Base-by-base conservation (phyloP, 768 basidiomycete genomes). In the Mycena metata region DNA sequence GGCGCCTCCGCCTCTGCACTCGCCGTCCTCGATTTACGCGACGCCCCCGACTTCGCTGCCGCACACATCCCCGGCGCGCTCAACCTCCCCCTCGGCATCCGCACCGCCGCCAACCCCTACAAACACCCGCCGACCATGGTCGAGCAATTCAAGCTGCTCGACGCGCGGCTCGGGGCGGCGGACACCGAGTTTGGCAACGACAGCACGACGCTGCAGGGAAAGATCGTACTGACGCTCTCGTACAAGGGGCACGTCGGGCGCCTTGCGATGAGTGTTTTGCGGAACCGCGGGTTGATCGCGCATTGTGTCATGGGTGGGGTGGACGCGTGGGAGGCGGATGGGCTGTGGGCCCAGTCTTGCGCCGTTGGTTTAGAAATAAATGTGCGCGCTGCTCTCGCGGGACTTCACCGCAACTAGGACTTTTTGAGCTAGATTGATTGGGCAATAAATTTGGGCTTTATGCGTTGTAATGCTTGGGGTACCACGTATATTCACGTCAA, bases 81-180 rank as follows among this genome's bases (percentile, higher is more conserved):
- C 21, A 67, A 69, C 60, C 64, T 76, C 47, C 67, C 70, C 41
- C 33, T 75, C 36, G 73, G 67, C 36, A 61, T 61, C 12, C 65
- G 46, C 45, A 42, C 58, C 8, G 59, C 50, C 5, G 52, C 69
- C 36, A 76, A 76, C 54, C 74, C 76, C 8, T 76, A 73, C 70
- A 70, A 68, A 30, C 66, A 76, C 65, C 65, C 76, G n/a, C 54
- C 61, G n/a, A 75, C 76, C 16, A 73, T 76, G 63, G 64, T 70
- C 24, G 26, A 26, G 41, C 70, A 67, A 45, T 76, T 75, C 47
- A 43, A 41, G 42, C 56, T 62, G 15, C 71, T 76, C 45, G 67
- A 73, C 36, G 49, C 60, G 15, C 66, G 70, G 26, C 66, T 76
- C 10, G 64, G 56, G 11, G 45, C 41, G 6, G 58, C 46, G 21